Evolutionary conservation across 2,329 filamentous ascomycete genomes (phyloP).

Genomic region (Fusarium duplospermum): DNA sequence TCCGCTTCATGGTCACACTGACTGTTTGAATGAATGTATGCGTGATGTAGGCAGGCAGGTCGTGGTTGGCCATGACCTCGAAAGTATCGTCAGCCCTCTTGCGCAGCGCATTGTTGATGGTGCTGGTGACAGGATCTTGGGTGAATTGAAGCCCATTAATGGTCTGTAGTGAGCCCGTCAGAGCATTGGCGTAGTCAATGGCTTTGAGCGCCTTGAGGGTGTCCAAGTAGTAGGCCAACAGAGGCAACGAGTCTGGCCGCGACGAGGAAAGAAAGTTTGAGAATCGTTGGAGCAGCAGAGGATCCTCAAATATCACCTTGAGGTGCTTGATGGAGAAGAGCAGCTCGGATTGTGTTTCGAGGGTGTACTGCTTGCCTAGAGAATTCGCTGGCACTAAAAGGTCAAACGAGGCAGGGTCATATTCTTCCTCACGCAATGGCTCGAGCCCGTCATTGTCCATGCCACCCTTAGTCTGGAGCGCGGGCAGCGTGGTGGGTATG

Average conservation of each 20-base stretch:
- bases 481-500: constrained; percentile 25
- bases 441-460: constrained; percentile 34
- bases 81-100: constrained; percentile 75
- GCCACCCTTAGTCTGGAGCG: constrained; percentile 32
- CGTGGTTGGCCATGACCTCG: constrained; percentile 71
- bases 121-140: constrained; percentile 59
- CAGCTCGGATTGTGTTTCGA: constrained; percentile 73
- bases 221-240: constrained; percentile 79
- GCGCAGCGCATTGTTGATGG: constrained; percentile 68
- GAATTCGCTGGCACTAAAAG: constrained; percentile 37
- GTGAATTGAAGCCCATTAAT: constrained; percentile 69
- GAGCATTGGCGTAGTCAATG: constrained; percentile 76
- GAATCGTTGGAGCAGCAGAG: constrained; percentile 72
- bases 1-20: constrained; percentile 74
- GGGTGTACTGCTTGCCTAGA: constrained; percentile 54
- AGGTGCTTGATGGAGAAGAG: constrained; percentile 76
- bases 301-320: constrained; percentile 72
- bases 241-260: constrained; percentile 71
- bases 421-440: constrained; percentile 37
- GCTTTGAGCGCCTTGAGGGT: constrained; percentile 77
- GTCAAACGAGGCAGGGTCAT: constrained; percentile 39
- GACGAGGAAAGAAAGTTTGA: constrained; percentile 72
- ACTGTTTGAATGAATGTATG: constrained; percentile 76
- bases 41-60: constrained; percentile 78
- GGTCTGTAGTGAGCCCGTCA: constrained; percentile 69